phyloP scores from a whole-genome alignment of 352 stramenopile species.

The Pythium aquatile region DNA sequence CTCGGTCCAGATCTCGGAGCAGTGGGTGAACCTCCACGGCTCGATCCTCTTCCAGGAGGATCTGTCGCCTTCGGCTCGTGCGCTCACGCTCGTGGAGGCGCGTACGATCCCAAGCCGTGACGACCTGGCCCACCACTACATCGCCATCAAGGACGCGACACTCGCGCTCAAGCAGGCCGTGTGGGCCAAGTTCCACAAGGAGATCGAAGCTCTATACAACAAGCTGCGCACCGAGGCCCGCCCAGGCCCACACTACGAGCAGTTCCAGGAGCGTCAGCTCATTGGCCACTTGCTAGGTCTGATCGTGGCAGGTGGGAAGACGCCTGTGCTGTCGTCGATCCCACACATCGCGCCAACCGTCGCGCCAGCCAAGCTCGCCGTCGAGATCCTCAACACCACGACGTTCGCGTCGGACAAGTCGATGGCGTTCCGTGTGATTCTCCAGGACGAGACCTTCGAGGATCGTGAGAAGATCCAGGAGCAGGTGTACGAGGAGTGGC shows the following conservation, averaged over 20 bases:
- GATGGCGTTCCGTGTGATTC: conserved; percentile 55
- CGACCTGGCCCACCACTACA: conserved; percentile 72
- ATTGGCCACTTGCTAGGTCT: conserved; percentile 65
- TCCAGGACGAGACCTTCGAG: conserved; percentile 58
- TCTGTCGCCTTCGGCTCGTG: conserved; percentile 58
- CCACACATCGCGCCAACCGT: conserved; percentile 42
- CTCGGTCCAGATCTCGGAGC: conserved; percentile 51
- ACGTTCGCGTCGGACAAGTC: conserved; percentile 72
- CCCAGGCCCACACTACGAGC: conserved; percentile 58
- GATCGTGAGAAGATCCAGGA: conserved; percentile 63
- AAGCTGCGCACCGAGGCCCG: conserved; percentile 43
- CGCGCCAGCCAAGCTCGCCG: conserved; percentile 42
- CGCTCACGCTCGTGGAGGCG: conserved; percentile 53
- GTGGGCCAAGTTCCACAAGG: conserved; percentile 55
- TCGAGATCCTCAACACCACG: conserved; percentile 59
- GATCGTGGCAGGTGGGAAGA: conserved; percentile 58
- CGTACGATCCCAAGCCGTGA: conserved; percentile 59
- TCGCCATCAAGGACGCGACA: conserved; percentile 57
- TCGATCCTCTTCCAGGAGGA: conserved; percentile 74
- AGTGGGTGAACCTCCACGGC: conserved; percentile 57
- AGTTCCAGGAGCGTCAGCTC: conserved; percentile 70
- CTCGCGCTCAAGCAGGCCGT: conserved; percentile 64
- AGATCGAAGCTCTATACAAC: conserved; percentile 64
- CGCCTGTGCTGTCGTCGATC: conserved; percentile 43
- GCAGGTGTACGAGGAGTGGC: conserved; percentile 71